Evolutionary conservation across 805 yeast species (phyloP), one percentile per base, ranked within the genome.

Genomic region (Saturnispora saitoi): DNA sequence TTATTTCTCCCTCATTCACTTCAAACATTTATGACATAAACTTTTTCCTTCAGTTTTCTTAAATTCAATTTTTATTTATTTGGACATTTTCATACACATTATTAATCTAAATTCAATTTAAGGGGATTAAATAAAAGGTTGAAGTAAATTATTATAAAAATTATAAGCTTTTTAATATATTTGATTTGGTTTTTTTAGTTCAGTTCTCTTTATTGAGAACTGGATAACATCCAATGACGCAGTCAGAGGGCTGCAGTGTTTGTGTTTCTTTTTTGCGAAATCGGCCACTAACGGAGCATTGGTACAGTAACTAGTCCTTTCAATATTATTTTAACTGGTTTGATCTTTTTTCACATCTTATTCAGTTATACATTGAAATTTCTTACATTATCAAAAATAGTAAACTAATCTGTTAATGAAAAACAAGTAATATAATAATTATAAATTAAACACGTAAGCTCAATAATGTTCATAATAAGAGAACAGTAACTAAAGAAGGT

Each of bases 211-310:
- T 34, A 9, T 14, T n/a, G 41, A 37, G 41, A 46, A 45, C 32
- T 41, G 52, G 45, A 41, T 43, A 26, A 29, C 29, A 50, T 54
- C 77, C 80, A 73, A 70, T 72, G 78, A 67, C 73, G 80, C 77
- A 70, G 64, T 63, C 77, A 68, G 62, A 56, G 78, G 77, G 61
- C 64, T 71, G 78, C 80, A 75, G 80, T 71, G 69, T 76, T 59
- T 62, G 58, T 49, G 37, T 53, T 59, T 51, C 31, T 47, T 29
- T 17, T 26, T 50, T 61, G 68, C 62, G 58, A 53, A 57, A 55
- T 15, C 54, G 54, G 78, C 72, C 49, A 73, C 73, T 75, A 75
- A 75, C 80, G 79, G 79, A 75, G 80, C 78, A 74, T 73, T 75
- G 80, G 77, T 43, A 75, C 53, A 74, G 54, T 54, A 58, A 64